phyloP scores from a whole-genome alignment of 192 early-diverging fungal genomes.

The Entomortierella lignicola region DNA sequence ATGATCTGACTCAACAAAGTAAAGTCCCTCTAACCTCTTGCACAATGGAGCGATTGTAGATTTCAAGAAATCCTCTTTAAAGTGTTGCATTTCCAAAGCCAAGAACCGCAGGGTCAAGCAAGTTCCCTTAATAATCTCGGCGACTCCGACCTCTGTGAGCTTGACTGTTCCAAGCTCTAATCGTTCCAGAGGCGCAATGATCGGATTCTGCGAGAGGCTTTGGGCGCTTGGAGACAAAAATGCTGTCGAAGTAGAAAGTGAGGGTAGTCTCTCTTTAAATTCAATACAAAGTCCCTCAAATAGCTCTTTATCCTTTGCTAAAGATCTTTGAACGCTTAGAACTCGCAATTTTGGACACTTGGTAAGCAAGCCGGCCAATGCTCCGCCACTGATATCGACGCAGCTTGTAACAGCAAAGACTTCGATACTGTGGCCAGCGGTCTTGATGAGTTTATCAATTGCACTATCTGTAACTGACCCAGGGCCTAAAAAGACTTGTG shows the following conservation, averaged over 20 bases:
- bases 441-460: slow-evolving; percentile 37
- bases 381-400: slow-evolving; percentile 45
- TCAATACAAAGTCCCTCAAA: slow-evolving; percentile 32
- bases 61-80: slow-evolving; percentile 30
- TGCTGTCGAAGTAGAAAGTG: too few species aligned
- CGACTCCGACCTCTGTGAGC: slow-evolving; percentile 20
- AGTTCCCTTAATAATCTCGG: slow-evolving; percentile 24
- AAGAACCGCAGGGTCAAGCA: slow-evolving; percentile 15
- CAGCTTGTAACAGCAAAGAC: slow-evolving; percentile 45
- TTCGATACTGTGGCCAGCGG: slow-evolving; percentile 25
- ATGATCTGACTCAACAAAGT: slow-evolving; percentile 23
- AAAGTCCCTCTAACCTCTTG: slow-evolving; percentile 17
- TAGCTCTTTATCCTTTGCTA: slow-evolving; percentile 35
- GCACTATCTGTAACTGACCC: slow-evolving; percentile 48
- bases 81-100: slow-evolving; percentile 34
- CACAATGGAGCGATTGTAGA: slow-evolving; percentile 20
- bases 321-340: slow-evolving; percentile 25
- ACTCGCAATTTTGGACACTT: slow-evolving; percentile 41
- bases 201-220: neutral
- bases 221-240: neutral
- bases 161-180: slow-evolving; percentile 31
- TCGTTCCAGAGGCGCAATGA: slow-evolving; percentile 39
- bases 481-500: slow-evolving; percentile 44
- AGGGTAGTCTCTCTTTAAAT: neutral
- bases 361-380: slow-evolving; percentile 36